Percentiles rank a stretch among this genome's conserved stretches.
Conservation (phyloP, 164 flowering plant species). For the Tinospora cordifolia region DNA sequence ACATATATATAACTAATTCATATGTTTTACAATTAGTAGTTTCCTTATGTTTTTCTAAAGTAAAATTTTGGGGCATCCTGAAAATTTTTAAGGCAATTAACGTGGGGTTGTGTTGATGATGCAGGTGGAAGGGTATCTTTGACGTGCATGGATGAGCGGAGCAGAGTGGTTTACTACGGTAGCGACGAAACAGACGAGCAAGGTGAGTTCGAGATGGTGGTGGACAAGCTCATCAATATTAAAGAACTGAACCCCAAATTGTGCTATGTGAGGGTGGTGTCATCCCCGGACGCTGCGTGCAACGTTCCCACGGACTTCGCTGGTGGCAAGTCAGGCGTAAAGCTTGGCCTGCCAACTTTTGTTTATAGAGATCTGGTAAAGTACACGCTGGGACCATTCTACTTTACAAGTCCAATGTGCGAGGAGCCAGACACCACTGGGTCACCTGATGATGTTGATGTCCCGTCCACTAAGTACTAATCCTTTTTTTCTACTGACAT, state of each 20-base stretch:
- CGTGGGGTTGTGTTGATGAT: not conserved
- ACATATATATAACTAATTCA: no score
- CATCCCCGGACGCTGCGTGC: slow-evolving; percentile 61
- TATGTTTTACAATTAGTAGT: no score
- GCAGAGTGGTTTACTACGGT: slow-evolving; percentile 44
- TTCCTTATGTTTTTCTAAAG: no score
- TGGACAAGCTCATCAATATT: slow-evolving; percentile 32
- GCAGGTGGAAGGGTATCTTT: slow-evolving; percentile 58
- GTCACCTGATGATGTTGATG: not conserved
- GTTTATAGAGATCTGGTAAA: slow-evolving; percentile 39
- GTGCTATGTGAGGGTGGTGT: slow-evolving; percentile 61
- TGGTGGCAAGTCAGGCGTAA: slow-evolving; percentile 51
- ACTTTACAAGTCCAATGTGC: slow-evolving; percentile 68
- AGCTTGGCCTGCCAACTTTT: slow-evolving; percentile 38
- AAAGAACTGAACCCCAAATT: slow-evolving; percentile 34
- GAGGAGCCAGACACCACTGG: slow-evolving; percentile 40
- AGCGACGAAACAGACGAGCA: slow-evolving; percentile 56
- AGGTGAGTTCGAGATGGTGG: slow-evolving; percentile 40
- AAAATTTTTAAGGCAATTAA: no score
- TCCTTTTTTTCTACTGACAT: not conserved
- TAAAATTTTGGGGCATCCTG: no score
- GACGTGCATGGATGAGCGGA: slow-evolving; percentile 57
- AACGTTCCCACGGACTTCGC: slow-evolving; percentile 51
- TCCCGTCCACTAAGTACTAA: slow-evolving; percentile 10
- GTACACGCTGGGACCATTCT: slow-evolving; percentile 45